Evolutionary conservation across 805 yeast genomes (phyloP), one percentile per base, ranked within the genome.

Genomic region (Nakazawaea laoshanensis): DNA sequence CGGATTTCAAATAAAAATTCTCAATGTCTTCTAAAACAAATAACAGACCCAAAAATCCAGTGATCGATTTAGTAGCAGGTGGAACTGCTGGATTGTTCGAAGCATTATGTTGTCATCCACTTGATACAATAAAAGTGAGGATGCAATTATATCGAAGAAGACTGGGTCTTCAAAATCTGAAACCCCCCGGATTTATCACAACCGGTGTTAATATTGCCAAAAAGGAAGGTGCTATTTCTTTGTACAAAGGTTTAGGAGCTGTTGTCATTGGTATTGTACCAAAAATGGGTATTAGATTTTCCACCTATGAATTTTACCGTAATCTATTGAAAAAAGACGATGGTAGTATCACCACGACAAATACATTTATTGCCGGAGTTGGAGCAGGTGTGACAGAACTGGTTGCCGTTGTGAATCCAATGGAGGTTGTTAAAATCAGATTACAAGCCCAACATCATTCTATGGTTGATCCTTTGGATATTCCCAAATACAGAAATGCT

Each of bases 351-450:
- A 53, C 82, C 26, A 82, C 96, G 4, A 71, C 74, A 30, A 70
- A 75, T 47, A 84, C 88, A 8, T 89, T 89, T 53, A 44, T 83
- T 32, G 88, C 96, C 27, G 98, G 98, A 61, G 92, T 89, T 17
- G 88, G 95, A 57, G 97, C 98, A 13, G 98, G 98, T 63, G 66
- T 85, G 53, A 85, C 96, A 31, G 98, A 89, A 61, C 96, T 97
- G 2, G 88, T 92, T 36, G 60, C 82, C 39, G 89, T 89, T 38
- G 98, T 89, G 26, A 92, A 86, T 55, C 97, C 97, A 28, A 89
- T 87, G 82, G 98, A 89, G 58, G 96, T 92, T 41, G 94, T 89
- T 43, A 89, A 89, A 60, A 89, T 89, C 53, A 72, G 98, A 59
- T 71, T 89, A 53, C 98, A 89, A 61, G 95, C 97, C 12, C 98